These are phyloP conservation scores for Lipomyces spencermartinsiae DNA, from an alignment of 805 yeast species.

Conservation along the genomic window DNA sequence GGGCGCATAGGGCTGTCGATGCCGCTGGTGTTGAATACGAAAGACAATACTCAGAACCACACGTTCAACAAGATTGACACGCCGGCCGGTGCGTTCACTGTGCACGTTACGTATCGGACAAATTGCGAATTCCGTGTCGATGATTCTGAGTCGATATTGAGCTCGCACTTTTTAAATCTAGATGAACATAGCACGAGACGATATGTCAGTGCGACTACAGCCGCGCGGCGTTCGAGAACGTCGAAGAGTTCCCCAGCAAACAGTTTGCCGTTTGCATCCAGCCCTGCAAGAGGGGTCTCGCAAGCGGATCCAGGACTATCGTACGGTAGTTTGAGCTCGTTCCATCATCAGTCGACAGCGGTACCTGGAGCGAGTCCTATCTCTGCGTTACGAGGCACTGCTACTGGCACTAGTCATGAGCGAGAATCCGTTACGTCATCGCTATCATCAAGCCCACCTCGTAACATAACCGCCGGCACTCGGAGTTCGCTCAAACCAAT, in stretches of 20 bases:
- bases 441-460: not conserved
- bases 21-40: conserved; percentile 51
- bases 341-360: not conserved
- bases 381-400: conserved; percentile 13
- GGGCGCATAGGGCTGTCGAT: conserved; percentile 50
- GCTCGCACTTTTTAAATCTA: conserved; percentile 60
- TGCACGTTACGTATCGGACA: conserved; percentile 79
- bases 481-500: not conserved
- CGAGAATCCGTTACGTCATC: conserved; percentile 7
- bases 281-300: not conserved
- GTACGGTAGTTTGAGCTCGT: conserved; percentile 21
- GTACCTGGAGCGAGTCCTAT: conserved; percentile 9
- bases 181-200: conserved; percentile 45
- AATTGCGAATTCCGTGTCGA: conserved; percentile 71
- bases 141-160: conserved; percentile 68
- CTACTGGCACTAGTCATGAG: not conserved
- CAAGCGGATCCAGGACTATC: conserved; percentile 15
- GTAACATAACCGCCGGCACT: not conserved
- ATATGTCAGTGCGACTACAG: conserved; percentile 15
- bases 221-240: conserved; percentile 17
- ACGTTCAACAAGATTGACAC: conserved; percentile 75
- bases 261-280: conserved; percentile 13
- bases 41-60: conserved; percentile 55
- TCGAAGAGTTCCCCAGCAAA: conserved; percentile 18
- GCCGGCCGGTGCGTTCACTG: conserved; percentile 71